Evolutionary conservation across 2,329 filamentous ascomycete genomes (phyloP), one percentile per base, ranked within the genome.

Genomic region (Metarhizium robertsii): DNA sequence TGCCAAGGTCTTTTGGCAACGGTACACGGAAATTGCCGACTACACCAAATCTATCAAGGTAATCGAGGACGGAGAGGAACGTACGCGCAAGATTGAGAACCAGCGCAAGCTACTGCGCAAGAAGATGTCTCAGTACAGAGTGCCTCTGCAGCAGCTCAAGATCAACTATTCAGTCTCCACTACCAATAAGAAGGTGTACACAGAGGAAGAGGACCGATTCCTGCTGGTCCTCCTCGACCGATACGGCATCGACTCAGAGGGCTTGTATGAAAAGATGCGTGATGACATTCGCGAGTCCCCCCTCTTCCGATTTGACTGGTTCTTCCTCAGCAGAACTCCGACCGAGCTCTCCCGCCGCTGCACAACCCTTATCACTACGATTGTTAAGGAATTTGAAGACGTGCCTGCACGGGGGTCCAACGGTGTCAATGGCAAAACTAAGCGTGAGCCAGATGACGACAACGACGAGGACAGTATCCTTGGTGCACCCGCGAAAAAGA

Each of bases 131-230:
- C 90, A 94, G 77, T 97, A 96, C 69, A 88, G 94, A n/a, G 92
- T 97, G 52, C 95, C 94, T 29, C 80, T 99, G 16, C 94, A 99
- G 71, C 94, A 99, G 72, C 84, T 99, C 66, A 96, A 96, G 78
- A 91, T 99, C 76, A 97, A 96, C 74, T 99, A 99, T 73, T 96
- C 92, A 0, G 94, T 99, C 32, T 96, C 91, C 6, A 99, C 94
- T 2, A 99, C 95, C 10, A 99, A 99, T 81, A 99, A 99, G 77
- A 99, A 99, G 76, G 92, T 99, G 1, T 99, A 99, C 69, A 97
- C 92, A 0, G 95, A 99, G 69, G 94, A 99, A 68, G 94, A 99
- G 70, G 94, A 99, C 68, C 84, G 94, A 3, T 99, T 99, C 73
- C 73, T 99, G 53, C 79, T 99, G 38, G 92, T 99, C 52, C 87